Evolutionary conservation across 225 moss, liverwort and hornwort genomes (phyloP).

Genomic region (Marchantia polymorpha): DNA sequence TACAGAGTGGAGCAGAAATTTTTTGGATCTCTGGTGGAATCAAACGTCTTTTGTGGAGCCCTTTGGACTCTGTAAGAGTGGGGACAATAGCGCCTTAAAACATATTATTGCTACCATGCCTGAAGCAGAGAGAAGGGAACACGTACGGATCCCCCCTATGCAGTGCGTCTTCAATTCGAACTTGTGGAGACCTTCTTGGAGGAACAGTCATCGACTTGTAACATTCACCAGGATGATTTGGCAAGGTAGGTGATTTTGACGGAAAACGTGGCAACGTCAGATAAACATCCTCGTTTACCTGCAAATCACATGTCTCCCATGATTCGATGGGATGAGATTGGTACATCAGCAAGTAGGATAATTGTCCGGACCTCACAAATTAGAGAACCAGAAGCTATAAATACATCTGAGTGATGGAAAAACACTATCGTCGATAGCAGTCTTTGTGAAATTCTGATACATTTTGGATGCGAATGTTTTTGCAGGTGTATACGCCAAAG

Average conservation of each 20-base stretch:
- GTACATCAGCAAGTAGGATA: too few species aligned
- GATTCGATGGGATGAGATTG: too few species aligned
- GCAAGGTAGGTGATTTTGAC: constrained; percentile 56
- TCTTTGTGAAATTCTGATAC: not conserved
- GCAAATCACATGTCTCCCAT: too few species aligned
- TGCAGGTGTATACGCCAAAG: constrained; percentile 91
- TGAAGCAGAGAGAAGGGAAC: constrained; percentile 60
- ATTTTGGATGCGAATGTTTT: not conserved
- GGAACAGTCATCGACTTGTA: constrained; percentile 70
- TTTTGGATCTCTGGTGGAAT: constrained; percentile 93
- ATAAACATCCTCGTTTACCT: too few species aligned
- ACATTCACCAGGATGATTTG: constrained; percentile 67
- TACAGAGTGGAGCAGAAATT: constrained; percentile 88
- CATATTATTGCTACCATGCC: constrained; percentile 68
- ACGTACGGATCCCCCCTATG: constrained; percentile 89
- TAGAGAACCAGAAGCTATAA: too few species aligned
- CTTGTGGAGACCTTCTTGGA: constrained; percentile 97
- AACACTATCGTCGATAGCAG: too few species aligned
- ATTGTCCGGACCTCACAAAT: too few species aligned
- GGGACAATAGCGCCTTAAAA: constrained; percentile 89
- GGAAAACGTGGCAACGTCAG: not conserved
- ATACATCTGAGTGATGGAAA: too few species aligned
- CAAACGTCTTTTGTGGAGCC: constrained; percentile 89
- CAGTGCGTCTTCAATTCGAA: constrained; percentile 97
- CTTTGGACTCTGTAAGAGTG: constrained; percentile 88